A percentile compares a stretch with the other conserved stretches of the same genome.
These are phyloP conservation scores for Leucocoprinus leucothites DNA, from an alignment of 768 basidiomycete species.

Conservation along the genomic window DNA sequence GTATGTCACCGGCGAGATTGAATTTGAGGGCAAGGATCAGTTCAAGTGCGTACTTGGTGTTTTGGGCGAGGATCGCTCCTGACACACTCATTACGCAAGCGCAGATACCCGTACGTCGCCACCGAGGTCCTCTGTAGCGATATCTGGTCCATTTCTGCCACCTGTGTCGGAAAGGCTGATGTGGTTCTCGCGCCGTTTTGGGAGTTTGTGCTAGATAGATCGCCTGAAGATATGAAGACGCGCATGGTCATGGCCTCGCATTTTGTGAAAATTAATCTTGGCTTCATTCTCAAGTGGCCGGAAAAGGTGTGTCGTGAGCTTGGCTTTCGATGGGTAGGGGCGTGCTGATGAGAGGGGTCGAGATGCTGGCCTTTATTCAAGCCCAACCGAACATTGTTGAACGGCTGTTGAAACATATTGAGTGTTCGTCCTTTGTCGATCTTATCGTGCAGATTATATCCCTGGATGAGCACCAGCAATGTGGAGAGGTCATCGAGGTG, in stretches of 20 bases:
- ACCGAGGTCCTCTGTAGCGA: constrained; percentile 96
- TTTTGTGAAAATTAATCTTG: constrained; percentile 92
- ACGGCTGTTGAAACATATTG: constrained; percentile 80
- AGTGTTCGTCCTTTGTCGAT: constrained; percentile 89
- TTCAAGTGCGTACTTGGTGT: constrained; percentile 65
- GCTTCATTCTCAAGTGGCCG: constrained; percentile 86
- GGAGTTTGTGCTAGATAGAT: constrained; percentile 80
- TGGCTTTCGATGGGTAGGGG: constrained; percentile 17
- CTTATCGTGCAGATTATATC: constrained; percentile 88
- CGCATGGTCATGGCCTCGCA: constrained; percentile 86
- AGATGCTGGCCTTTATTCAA: constrained; percentile 95
- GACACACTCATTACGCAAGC: neutral
- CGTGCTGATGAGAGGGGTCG: constrained; percentile 23
- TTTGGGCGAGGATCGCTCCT: neutral
- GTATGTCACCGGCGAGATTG: constrained; percentile 86
- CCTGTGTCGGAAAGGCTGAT: constrained; percentile 68
- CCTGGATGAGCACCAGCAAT: constrained; percentile 79
- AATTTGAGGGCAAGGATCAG: constrained; percentile 70
- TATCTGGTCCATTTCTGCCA: constrained; percentile 93
- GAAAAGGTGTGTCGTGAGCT: constrained; percentile 66
- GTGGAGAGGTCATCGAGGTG: constrained; percentile 84
- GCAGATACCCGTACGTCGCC: constrained; percentile 87
- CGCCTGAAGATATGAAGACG: constrained; percentile 83
- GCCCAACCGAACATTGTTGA: constrained; percentile 78
- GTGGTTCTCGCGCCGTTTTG: constrained; percentile 85